Conservation (phyloP, 805 yeast genomes). For the Ogataea philodendri region DNA sequence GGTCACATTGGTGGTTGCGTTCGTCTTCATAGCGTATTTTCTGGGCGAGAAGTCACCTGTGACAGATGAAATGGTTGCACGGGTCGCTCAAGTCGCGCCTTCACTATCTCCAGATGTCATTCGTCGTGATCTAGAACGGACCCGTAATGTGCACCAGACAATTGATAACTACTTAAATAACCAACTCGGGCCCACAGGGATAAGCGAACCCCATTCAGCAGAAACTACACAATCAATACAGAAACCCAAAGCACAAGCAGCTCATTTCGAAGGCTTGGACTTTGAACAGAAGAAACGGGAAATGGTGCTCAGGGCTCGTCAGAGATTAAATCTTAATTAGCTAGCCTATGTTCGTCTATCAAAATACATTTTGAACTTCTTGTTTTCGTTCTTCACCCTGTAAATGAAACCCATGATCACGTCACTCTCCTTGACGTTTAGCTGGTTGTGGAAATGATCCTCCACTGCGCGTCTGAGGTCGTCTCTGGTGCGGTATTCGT, state of each 20-base stretch:
- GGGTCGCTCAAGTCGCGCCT: conserved; percentile 83
- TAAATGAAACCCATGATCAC: conserved; percentile 85
- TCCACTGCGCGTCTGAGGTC: conserved; percentile 31
- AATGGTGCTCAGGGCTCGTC: conserved; percentile 61
- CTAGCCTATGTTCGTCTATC: conserved; percentile 26
- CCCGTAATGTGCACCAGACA: conserved; percentile 81
- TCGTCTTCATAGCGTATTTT: conserved; percentile 61
- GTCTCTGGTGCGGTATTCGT: conserved; percentile 32
- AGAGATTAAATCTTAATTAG: conserved; percentile 33
- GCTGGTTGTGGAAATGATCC: conserved; percentile 56
- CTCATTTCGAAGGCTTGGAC: conserved; percentile 40
- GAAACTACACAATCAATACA: not conserved
- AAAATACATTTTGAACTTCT: conserved; percentile 39
- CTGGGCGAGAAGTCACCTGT: conserved; percentile 33
- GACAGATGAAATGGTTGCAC: conserved; percentile 74
- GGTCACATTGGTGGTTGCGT: conserved; percentile 47
- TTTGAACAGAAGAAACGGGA: conserved; percentile 50
- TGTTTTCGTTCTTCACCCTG: conserved; percentile 67
- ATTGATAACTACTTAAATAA: conserved; percentile 62
- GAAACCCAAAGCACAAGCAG: not conserved
- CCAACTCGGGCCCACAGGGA: not conserved
- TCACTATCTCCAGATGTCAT: conserved; percentile 66
- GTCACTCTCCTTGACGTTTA: conserved; percentile 74
- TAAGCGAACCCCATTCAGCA: not conserved
- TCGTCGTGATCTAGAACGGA: conserved; percentile 63